Conservation (phyloP, 768 basidiomycete genomes). For the Amanita pallidorosea region DNA sequence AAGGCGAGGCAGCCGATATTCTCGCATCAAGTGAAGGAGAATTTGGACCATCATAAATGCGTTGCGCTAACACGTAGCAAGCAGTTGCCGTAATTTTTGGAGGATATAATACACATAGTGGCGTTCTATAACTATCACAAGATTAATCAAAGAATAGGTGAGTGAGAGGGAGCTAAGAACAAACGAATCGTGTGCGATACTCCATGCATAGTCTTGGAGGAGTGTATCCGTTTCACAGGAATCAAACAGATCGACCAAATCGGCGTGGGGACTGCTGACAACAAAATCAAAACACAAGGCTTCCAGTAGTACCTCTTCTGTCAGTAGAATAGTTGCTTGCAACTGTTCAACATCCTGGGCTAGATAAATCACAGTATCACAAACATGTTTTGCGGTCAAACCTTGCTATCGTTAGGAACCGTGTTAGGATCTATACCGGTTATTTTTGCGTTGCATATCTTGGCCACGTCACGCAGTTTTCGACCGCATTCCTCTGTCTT, state of each 20-base stretch:
- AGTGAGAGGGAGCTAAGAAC: constrained; percentile 12
- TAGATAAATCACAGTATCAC: constrained; percentile 1
- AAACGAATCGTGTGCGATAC: constrained; percentile 81
- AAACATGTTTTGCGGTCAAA: constrained; percentile 18
- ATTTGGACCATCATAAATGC: constrained; percentile 60
- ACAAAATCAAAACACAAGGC: constrained; percentile 82
- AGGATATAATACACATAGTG: constrained; percentile 61
- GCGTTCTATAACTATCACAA: constrained; percentile 57
- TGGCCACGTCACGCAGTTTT: constrained; percentile 78
- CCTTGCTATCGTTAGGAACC: constrained; percentile 57
- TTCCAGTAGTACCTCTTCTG: constrained; percentile 73
- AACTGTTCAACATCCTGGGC: constrained; percentile 66
- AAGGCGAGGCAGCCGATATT: constrained; percentile 59
- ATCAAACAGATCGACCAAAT: constrained; percentile 65
- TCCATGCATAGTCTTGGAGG: constrained; percentile 75
- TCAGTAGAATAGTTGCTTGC: constrained; percentile 55
- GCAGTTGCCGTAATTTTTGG: constrained; percentile 67
- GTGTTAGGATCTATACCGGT: constrained; percentile 40
- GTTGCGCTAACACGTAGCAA: constrained; percentile 70
- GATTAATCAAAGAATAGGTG: neutral
- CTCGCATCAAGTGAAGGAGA: constrained; percentile 67
- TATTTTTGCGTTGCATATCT: constrained; percentile 62
- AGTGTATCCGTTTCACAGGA: constrained; percentile 32
- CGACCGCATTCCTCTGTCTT: constrained; percentile 86
- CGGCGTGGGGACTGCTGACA: constrained; percentile 65